Base-by-base conservation (phyloP, 768 basidiomycete species). In the Clitopilus passeckerianus region DNA sequence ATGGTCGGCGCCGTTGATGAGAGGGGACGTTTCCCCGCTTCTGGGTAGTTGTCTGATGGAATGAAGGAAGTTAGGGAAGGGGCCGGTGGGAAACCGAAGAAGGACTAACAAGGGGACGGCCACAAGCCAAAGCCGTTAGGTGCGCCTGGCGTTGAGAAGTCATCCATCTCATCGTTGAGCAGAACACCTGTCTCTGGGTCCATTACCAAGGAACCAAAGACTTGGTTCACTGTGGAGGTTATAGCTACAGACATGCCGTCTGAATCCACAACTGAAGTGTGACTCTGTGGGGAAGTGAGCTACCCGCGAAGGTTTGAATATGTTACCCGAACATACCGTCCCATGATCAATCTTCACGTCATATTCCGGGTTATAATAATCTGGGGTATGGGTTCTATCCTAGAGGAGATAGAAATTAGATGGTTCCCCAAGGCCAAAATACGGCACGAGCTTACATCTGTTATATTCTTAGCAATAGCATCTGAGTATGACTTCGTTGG, bases 161-260 rank as follows among this genome's bases (percentile, higher is more conserved):
- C 96, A 62, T 94, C 92, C 90, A 93, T 91, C 83, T 96, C 92
- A 66, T 98, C 86, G 66, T 98, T 98, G 43, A 98, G 72, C 55
- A 98, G 81, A 27, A 98, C 80, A 0, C 96, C 95, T 0, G 95
- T 97, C 56, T 86, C 81, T 0, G 90, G 82, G 71, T 96, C 94
- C 63, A 96, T 77, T 1, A 98, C 91, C 59, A 80, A 83, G 1
- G 92, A 95, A 15, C 95, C 96, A 71, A 96, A 98, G 16, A 95
- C 76, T 0, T 89, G 73, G 70, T 98, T 98, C 52, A 98, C 87
- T 0, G 95, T 95, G 3, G 91, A 88, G 1, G 95, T 97, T 34
- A 98, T 67, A 15, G 90, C 72, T 5, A 94, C 92, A 0, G 89
- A 94, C 83, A 95, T 93, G 18, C 93, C 93, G 66, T 88, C 77